phyloP scores from a whole-genome alignment of 2,329 filamentous ascomycete species.

The Penicillium sp. region DNA sequence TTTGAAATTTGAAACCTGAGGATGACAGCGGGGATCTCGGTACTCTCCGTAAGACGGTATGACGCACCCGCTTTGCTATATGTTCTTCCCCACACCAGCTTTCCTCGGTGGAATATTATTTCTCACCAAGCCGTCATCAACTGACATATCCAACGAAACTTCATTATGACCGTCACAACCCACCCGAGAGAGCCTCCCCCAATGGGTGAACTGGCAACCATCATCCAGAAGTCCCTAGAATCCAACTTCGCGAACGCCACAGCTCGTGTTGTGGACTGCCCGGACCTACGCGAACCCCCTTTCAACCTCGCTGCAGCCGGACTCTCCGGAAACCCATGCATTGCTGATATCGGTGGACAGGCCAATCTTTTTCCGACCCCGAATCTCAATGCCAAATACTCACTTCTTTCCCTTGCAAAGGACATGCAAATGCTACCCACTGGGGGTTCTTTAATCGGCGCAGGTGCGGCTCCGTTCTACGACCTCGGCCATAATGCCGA shows the following conservation, averaged over 20 bases:
- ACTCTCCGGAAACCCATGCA: slow-evolving; percentile 39
- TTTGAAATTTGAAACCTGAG: no score
- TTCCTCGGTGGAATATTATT: background rate
- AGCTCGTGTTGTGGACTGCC: slow-evolving; percentile 15
- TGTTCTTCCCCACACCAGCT: background rate
- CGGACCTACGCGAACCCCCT: slow-evolving; percentile 15
- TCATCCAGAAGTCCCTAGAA: slow-evolving; percentile 13
- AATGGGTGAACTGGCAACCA: slow-evolving; percentile 12
- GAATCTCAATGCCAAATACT: slow-evolving; percentile 35
- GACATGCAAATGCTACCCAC: slow-evolving; percentile 38
- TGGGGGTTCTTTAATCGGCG: slow-evolving; percentile 41
- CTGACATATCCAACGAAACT: background rate
- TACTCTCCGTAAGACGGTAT: background rate
- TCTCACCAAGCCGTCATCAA: no score
- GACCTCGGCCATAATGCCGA: slow-evolving; percentile 46
- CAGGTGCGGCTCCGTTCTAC: slow-evolving; percentile 47
- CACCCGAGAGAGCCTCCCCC: slow-evolving; percentile 13
- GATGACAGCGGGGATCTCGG: no score
- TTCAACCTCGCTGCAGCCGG: slow-evolving; percentile 32
- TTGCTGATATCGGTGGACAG: slow-evolving; percentile 49
- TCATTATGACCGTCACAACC: slow-evolving; percentile 12
- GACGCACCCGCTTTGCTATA: background rate
- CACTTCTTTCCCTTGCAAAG: slow-evolving; percentile 23
- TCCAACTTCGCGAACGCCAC: slow-evolving; percentile 14
- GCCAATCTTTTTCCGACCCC: slow-evolving; percentile 42